phyloP scores from a whole-genome alignment of 495 filamentous ascomycete species.

The Penicillium silybi region DNA sequence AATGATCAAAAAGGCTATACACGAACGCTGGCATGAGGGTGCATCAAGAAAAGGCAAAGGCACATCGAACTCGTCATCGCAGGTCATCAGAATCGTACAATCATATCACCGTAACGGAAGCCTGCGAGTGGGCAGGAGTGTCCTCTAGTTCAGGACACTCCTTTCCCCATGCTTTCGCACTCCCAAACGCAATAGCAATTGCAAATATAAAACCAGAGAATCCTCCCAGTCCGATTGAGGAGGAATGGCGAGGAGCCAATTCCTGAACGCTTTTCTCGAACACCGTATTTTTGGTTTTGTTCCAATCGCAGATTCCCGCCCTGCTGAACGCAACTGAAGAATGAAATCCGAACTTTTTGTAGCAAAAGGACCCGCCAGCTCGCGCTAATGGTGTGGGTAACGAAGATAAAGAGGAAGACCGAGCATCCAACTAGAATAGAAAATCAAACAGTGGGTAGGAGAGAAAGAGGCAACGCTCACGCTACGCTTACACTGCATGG shows the following conservation, averaged over 20 bases:
- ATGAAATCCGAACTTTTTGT: constrained; percentile 19
- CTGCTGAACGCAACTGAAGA: constrained; percentile 1
- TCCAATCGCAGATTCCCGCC: constrained; percentile 16
- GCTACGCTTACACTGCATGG: constrained; percentile 2
- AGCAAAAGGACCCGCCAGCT: constrained; percentile 3
- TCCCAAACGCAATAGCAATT: constrained; percentile 18
- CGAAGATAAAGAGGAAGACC: neutral
- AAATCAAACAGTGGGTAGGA: neutral
- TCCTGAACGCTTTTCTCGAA: constrained; percentile 13
- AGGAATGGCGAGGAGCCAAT: neutral
- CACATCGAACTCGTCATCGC: constrained; percentile 37
- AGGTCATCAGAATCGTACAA: constrained; percentile 50
- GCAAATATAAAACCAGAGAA: constrained; percentile 24
- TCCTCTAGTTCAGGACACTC: neutral
- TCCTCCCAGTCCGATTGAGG: constrained; percentile 21
- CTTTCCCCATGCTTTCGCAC: neutral
- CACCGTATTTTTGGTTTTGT: constrained; percentile 12
- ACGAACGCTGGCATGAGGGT: constrained; percentile 17
- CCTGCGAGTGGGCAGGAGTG: constrained; percentile 1
- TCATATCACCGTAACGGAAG: constrained; percentile 40
- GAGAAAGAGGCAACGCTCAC: neutral
- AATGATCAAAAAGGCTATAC: constrained; percentile 17
- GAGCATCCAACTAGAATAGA: neutral
- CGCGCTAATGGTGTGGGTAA: neutral
- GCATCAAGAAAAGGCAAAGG: constrained; percentile 24